Evolutionary conservation across 139 green algal species (phyloP), one percentile per base, ranked within the genome.

Genomic region (Volvox africanus): DNA sequence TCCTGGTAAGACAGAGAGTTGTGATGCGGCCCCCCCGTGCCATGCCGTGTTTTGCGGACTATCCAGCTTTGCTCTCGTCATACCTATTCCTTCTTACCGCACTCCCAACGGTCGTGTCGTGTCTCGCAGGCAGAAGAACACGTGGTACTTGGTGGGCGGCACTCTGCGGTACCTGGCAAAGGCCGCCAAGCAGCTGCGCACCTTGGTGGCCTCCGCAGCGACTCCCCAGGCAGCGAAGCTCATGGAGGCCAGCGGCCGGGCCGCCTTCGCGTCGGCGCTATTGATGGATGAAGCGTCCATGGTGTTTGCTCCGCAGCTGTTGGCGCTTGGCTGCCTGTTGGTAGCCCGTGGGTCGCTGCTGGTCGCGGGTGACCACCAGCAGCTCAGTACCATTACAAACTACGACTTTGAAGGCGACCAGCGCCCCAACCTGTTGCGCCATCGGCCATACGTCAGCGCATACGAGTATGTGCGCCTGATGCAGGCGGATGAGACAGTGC

Each of bases 231-330:
- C 32, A 26, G 20, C 0, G 2, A 12, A 50, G 18, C 69, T 82
- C 28, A 73, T 84, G 86, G 86, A 86, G 14, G 5, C 11, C 61
- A 80, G 76, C 76, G 76, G 61, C 1, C 24, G 17, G 20, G 78
- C 50, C 33, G 37, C 78, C 61, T 61, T 81, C 62, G 88, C 65
- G 0, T 13, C 30, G 0, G 73, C 79, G 1, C 88, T 91, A 9
- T 28, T 91, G 32, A 20, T 91, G 28, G 88, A 91, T 79, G 88
- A 91, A 67, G 88, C 78, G 12, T 75, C 35, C 35, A 91, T 91
- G 88, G 35, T 81, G 35, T 50, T 87, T 26, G 79, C 28, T 12
- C 86, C 86, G 71, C 71, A 83, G 44, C 69, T 84, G 50, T 32
- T 90, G 44, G 86, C 86, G 86, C 86, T 90, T n/a, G n/a, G 36